Evolutionary conservation across 2,329 filamentous ascomycete species (phyloP), one percentile per base, ranked within the genome.

Genomic region (Chalaropsis thielavioides): DNA sequence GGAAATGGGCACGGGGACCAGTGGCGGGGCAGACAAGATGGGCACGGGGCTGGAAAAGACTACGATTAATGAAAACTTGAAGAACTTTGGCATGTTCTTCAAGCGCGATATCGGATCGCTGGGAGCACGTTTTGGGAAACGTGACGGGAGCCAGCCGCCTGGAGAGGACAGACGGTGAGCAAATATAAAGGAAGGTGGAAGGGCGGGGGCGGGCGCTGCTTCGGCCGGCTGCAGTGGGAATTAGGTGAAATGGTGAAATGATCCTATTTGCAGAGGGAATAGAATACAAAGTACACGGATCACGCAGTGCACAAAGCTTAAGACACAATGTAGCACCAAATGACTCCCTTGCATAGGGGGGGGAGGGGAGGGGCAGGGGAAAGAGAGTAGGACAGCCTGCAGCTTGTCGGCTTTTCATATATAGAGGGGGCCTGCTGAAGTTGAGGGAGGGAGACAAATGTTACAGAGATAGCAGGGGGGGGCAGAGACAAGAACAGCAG

Each of bases 11-110:
- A 88, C 83, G 63, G 73, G 75, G 22, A 69, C 72, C 3, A 38
- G 54, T 58, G 31, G 27, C 54, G 54, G 54, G 27, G 31, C 54
- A 58, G 63, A 70, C 56, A 66, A 69, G 68, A 70, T 69, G 64
- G 69, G 70, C n/a, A 71, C 64, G 69, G 76, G 71, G 44, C 76
- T 79, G 64, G 79, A 83, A 64, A 84, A 87, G 71, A 83, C 83
- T 7, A 90, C 88, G 63, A 83, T 96, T 69, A 95, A 96, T 73
- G 92, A 95, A 75, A 96, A 96, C 75, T 74, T 97, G 75, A 92
- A 90, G 77, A 96, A 90, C 73, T 89, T 99, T 75, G 92, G 92
- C 27, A 96, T 95, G 76, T 96, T 97, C 76, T 97, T 97, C 78
- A 85, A 88, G 68, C 80, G 92, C 68, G 92, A 96, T 77, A 86